Conservation (phyloP, 75 land plant species). For the Chamaecyparis obtusa region DNA sequence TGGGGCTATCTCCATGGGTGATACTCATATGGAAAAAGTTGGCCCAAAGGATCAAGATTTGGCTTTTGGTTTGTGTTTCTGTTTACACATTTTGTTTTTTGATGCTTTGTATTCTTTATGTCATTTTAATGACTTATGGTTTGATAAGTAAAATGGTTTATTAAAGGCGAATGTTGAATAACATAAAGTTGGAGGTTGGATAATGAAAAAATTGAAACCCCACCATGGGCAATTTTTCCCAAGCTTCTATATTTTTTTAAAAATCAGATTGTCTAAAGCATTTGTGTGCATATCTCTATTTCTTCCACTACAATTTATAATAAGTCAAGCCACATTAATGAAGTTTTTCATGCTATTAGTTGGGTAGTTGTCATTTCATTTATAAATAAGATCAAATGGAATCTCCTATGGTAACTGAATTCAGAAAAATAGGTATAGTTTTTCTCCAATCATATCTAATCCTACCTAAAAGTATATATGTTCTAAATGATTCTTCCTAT, state of each 20-base stretch:
- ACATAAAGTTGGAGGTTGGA: neutral
- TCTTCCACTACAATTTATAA: neutral
- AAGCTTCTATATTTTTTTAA: neutral
- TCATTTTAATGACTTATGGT: neutral
- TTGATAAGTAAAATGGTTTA: neutral
- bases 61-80: slow-evolving; percentile 60
- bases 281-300: neutral
- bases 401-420: neutral
- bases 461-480: too few relatives aligned
- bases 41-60: slow-evolving; percentile 77
- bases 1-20: slow-evolving; percentile 27
- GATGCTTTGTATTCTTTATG: neutral
- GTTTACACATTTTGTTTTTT: neutral
- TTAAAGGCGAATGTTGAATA: neutral
- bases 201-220: neutral
- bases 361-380: neutral
- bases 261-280: too few relatives aligned
- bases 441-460: too few relatives aligned
- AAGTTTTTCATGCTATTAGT: neutral
- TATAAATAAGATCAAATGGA: neutral
- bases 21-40: slow-evolving; percentile 76
- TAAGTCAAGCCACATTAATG: neutral
- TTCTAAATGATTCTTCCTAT: neutral
- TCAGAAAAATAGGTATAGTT: neutral
- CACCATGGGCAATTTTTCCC: neutral